These are phyloP conservation scores for Calonectria pteridis DNA, from an alignment of 2,329 filamentous ascomycete genomes.

Conservation along the genomic window DNA sequence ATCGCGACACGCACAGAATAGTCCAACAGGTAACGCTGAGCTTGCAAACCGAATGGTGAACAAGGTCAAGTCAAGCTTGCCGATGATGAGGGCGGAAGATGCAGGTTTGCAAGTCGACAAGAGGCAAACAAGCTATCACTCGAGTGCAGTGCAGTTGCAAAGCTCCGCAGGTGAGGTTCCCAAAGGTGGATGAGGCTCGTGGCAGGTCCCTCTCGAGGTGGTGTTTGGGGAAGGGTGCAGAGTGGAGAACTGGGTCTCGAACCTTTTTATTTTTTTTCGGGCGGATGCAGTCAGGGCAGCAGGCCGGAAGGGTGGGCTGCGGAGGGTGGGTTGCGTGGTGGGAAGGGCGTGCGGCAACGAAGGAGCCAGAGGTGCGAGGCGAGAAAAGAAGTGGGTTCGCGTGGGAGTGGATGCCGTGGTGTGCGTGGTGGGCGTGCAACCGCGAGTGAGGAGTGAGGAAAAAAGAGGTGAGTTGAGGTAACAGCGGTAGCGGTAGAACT, in stretches of 20 bases:
- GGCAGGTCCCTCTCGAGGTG: slow-evolving; percentile 55
- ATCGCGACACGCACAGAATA: slow-evolving; percentile 41
- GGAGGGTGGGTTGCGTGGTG: slow-evolving; percentile 38
- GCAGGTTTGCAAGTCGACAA: slow-evolving; percentile 30
- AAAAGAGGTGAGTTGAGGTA: slow-evolving; percentile 32
- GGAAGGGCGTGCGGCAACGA: slow-evolving; percentile 36
- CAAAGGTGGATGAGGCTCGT: slow-evolving; percentile 56
- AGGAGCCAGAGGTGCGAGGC: slow-evolving; percentile 36
- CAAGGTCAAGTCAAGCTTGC: slow-evolving; percentile 45
- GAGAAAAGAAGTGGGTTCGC: slow-evolving; percentile 40
- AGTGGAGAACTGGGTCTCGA: slow-evolving; percentile 61
- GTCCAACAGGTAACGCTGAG: slow-evolving; percentile 35
- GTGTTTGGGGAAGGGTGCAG: slow-evolving; percentile 61
- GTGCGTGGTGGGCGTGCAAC: slow-evolving; percentile 40
- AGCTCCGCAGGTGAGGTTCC: slow-evolving; percentile 50
- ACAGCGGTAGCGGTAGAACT: slow-evolving; percentile 25
- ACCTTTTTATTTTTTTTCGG: slow-evolving; percentile 57
- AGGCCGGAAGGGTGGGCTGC: slow-evolving; percentile 46
- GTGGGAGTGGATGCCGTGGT: slow-evolving; percentile 31
- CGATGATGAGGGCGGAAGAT: slow-evolving; percentile 29
- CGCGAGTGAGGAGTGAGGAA: slow-evolving; percentile 20
- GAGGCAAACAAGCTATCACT: slow-evolving; percentile 40
- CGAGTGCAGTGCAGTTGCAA: slow-evolving; percentile 37
- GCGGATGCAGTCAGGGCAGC: slow-evolving; percentile 46
- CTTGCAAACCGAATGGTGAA: slow-evolving; percentile 32